Evolutionary conservation across 345 rosid genomes (phyloP), one percentile per base, ranked within the genome.

Genomic region (Rubroshorea leprosula): DNA sequence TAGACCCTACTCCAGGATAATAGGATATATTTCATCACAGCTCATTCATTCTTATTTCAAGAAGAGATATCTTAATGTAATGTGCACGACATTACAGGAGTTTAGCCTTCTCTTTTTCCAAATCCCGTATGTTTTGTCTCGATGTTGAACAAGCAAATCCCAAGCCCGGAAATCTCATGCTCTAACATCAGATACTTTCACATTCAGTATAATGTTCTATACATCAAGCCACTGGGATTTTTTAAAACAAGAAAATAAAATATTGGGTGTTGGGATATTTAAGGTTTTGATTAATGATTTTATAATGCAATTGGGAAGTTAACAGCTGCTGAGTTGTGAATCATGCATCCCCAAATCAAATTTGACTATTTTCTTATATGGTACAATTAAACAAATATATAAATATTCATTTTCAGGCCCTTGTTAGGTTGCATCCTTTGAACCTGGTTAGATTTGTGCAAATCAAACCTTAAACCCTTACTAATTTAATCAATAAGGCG

Each of bases 1-100:
- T 68, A n/a, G 56, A 43, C 29, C 46, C 43, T 54, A 69, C 69
- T 66, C 67, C 72, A 62, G 54, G n/a, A n/a, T n/a, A n/a, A n/a
- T n/a, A n/a, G n/a, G n/a, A n/a, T n/a, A n/a, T n/a, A n/a, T n/a
- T n/a, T n/a, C n/a, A n/a, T n/a, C n/a, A n/a, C n/a, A n/a, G n/a
- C n/a, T n/a, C n/a, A n/a, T n/a, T n/a, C n/a, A n/a, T n/a, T n/a
- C n/a, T n/a, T n/a, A n/a, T n/a, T n/a, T n/a, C n/a, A n/a, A n/a
- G n/a, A n/a, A n/a, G n/a, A n/a, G n/a, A n/a, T n/a, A n/a, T n/a
- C n/a, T n/a, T n/a, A n/a, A n/a, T n/a, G n/a, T n/a, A n/a, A n/a
- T n/a, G n/a, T n/a, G n/a, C n/a, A n/a, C n/a, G n/a, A n/a, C n/a
- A n/a, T n/a, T n/a, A n/a, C n/a, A n/a, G n/a, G n/a, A n/a, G n/a